Conservation (phyloP, 2,329 filamentous ascomycete genomes). For the Colletotrichum destructivum region DNA sequence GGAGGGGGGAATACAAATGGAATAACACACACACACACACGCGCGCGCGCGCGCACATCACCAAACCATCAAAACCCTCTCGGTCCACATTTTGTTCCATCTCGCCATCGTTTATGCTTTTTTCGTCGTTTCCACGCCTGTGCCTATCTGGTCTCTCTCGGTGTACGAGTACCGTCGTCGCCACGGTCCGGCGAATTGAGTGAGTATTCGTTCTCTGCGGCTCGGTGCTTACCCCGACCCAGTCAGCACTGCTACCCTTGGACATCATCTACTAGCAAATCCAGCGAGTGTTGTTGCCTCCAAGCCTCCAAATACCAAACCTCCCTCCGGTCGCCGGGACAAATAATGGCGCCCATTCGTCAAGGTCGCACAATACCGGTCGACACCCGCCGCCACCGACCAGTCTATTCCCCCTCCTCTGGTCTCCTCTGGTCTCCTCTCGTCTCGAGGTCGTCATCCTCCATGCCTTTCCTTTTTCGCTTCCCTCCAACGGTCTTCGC, state of each 20-base stretch:
- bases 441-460: background rate
- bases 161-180: background rate
- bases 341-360: conserved; percentile 17
- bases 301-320: conserved; percentile 6
- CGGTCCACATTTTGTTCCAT: conserved; percentile 33
- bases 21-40: conserved; percentile 10
- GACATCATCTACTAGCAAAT: conserved; percentile 11
- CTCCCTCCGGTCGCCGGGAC: conserved; percentile 20
- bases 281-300: conserved; percentile 22
- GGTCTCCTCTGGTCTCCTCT: background rate
- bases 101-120: conserved; percentile 22
- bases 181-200: background rate
- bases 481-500: conserved; percentile 24
- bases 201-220: conserved; percentile 10
- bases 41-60: conserved; percentile 14
- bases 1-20: too few species aligned
- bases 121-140: conserved; percentile 28
- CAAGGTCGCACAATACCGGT: conserved; percentile 33
- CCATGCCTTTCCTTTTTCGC: background rate
- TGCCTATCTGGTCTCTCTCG: background rate
- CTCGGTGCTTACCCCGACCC: conserved; percentile 26
- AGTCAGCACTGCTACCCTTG: background rate
- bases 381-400: conserved; percentile 9
- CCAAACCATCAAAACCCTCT: conserved; percentile 26
- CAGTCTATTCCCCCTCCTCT: background rate